Conservation (phyloP, 306 rosid species). For the Quercus agrifolia region DNA sequence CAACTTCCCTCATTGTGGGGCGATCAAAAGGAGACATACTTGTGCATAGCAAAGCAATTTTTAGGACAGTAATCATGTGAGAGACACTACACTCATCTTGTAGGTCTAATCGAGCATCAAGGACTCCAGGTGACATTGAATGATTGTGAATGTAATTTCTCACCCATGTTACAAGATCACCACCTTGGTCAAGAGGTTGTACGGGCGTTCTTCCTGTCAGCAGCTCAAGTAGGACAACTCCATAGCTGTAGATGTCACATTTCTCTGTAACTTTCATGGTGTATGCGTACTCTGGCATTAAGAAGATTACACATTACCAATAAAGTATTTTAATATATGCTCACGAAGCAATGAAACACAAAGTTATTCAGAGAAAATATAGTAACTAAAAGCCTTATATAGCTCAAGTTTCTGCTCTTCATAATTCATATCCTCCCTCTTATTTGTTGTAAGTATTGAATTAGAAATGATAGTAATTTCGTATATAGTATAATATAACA, state of each 20-base stretch:
- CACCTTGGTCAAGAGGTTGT: constrained; percentile 88
- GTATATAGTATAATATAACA: too few species aligned
- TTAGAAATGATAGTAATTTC: too few species aligned
- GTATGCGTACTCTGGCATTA: constrained; percentile 84
- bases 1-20: constrained; percentile 84
- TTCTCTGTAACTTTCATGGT: constrained; percentile 97
- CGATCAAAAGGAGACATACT: constrained; percentile 64
- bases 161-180: constrained; percentile 87
- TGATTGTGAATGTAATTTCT: constrained; percentile 49
- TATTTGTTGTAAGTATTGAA: too few species aligned
- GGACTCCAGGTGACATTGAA: constrained; percentile 55
- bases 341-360: constrained; percentile 20
- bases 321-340: background rate
- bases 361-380: constrained; percentile 5
- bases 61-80: constrained; percentile 82
- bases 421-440: too few species aligned
- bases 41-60: constrained; percentile 77
- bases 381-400: background rate
- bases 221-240: constrained; percentile 89
- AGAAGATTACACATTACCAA: constrained; percentile 1
- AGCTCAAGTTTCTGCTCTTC: too few species aligned
- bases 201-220: constrained; percentile 87
- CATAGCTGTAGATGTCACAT: constrained; percentile 91
- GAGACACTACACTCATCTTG: constrained; percentile 45
- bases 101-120: constrained; percentile 67